Conservation (phyloP, 345 rosid species). For the Lepidium aucheri region DNA sequence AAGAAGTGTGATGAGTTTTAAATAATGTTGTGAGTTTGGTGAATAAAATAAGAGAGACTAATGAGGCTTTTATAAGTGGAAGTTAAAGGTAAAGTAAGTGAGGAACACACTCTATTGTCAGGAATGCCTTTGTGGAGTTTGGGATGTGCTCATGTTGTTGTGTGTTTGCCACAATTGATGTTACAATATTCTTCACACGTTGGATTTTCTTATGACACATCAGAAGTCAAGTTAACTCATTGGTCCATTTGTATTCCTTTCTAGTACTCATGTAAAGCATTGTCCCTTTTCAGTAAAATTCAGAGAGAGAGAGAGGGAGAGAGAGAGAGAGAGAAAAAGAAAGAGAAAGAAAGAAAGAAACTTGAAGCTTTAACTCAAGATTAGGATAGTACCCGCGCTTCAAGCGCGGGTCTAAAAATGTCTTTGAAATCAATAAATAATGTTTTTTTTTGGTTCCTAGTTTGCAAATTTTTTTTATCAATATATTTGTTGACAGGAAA, state of each 20-base stretch:
- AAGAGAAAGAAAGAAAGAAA: too few relatives aligned
- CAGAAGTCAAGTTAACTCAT: neutral
- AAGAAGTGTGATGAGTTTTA: neutral
- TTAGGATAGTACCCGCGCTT: too few relatives aligned
- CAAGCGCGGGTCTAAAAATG: too few relatives aligned
- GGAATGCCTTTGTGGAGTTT: neutral
- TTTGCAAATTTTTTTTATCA: too few relatives aligned
- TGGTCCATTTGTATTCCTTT: conserved; percentile 1
- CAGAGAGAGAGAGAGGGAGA: too few relatives aligned
- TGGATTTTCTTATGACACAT: conserved; percentile 21
- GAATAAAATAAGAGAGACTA: neutral
- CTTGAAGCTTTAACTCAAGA: too few relatives aligned
- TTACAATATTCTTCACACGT: conserved; percentile 2
- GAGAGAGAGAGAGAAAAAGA: too few relatives aligned
- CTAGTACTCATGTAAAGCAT: neutral
- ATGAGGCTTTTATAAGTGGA: conserved; percentile 5
- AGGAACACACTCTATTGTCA: neutral
- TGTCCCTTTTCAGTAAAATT: neutral
- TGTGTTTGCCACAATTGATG: conserved; percentile 8
- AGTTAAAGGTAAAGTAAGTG: neutral
- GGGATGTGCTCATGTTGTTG: conserved; percentile 9
- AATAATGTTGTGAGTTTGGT: conserved; percentile 3
- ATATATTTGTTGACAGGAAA: too few relatives aligned
- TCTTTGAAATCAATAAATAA: too few relatives aligned
- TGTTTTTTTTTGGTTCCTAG: too few relatives aligned